Conservation (phyloP, 2,329 filamentous ascomycete genomes). For the Aspergillus sergii region DNA sequence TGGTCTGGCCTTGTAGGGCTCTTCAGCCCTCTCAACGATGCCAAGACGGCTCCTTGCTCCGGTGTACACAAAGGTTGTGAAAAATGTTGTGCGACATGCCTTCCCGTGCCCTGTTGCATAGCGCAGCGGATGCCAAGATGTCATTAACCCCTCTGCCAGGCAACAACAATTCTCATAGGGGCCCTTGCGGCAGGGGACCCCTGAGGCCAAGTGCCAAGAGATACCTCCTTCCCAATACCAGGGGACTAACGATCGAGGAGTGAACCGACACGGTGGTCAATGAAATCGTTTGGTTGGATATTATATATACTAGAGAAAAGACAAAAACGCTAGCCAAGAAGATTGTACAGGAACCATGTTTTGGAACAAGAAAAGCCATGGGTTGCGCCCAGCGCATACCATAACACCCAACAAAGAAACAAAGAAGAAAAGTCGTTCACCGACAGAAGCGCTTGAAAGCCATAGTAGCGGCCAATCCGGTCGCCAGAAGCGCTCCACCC, state of each 20-base stretch:
- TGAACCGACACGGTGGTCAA: not conserved
- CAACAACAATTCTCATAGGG: not conserved
- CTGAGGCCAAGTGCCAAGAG: not conserved
- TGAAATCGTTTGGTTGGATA: constrained; percentile 8
- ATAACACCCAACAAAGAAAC: constrained; percentile 11
- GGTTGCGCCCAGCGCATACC: constrained; percentile 29
- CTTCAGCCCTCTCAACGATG: not conserved
- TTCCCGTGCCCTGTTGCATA: not conserved
- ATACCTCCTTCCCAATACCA: not conserved
- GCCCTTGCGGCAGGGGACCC: not conserved
- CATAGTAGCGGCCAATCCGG: constrained; percentile 44
- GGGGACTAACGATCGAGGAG: not conserved
- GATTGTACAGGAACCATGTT: not conserved
- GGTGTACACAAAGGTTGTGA: not conserved
- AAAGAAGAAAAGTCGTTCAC: constrained; percentile 16
- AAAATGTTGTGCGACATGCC: not conserved
- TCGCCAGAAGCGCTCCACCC: constrained; percentile 51
- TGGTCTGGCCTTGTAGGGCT: constrained; percentile 5
- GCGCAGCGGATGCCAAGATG: not conserved
- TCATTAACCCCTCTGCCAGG: not conserved
- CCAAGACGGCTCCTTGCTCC: not conserved
- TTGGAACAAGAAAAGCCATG: constrained; percentile 3
- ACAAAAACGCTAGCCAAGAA: constrained; percentile 6
- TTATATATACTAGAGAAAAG: not conserved
- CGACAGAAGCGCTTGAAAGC: constrained; percentile 44